Evolutionary conservation across 2,329 filamentous ascomycete species (phyloP).

Genomic region (Claviceps sp.): DNA sequence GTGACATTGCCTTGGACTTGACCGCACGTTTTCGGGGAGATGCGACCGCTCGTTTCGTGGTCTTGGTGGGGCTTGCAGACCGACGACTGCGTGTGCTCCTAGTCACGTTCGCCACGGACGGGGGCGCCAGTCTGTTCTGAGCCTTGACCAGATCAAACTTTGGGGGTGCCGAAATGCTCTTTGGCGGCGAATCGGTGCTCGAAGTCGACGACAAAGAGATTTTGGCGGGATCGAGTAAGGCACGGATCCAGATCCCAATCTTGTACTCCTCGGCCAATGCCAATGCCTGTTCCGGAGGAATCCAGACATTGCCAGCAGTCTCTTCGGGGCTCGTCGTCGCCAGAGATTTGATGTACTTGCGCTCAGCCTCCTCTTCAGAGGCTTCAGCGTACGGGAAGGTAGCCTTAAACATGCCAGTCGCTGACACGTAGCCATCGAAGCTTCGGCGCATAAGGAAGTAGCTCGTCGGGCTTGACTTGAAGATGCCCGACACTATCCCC

Average conservation of each 20-base stretch:
- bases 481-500: slow-evolving; percentile 85
- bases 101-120: slow-evolving; percentile 31
- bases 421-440: slow-evolving; percentile 70
- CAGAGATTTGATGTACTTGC: slow-evolving; percentile 73
- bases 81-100: slow-evolving; percentile 38
- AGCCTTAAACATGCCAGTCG: slow-evolving; percentile 87
- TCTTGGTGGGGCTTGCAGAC: slow-evolving; percentile 45
- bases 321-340: slow-evolving; percentile 75
- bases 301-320: slow-evolving; percentile 94
- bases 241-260: slow-evolving; percentile 76
- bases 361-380: slow-evolving; percentile 61
- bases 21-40: slow-evolving; percentile 42
- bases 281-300: slow-evolving; percentile 70
- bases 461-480: slow-evolving; percentile 75
- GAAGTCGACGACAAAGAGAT: slow-evolving; percentile 49
- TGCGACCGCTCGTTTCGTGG: slow-evolving; percentile 29
- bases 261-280: slow-evolving; percentile 75
- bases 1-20: slow-evolving; percentile 28
- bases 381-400: slow-evolving; percentile 67
- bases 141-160: slow-evolving; percentile 49
- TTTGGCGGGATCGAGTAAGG: slow-evolving; percentile 78
- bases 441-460: slow-evolving; percentile 96
- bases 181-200: slow-evolving; percentile 52
- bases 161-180: slow-evolving; percentile 69
- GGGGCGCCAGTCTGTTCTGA: slow-evolving; percentile 32